Base-by-base conservation (phyloP, 257 asterid genomes). In the Cynanchum wilfordii region DNA sequence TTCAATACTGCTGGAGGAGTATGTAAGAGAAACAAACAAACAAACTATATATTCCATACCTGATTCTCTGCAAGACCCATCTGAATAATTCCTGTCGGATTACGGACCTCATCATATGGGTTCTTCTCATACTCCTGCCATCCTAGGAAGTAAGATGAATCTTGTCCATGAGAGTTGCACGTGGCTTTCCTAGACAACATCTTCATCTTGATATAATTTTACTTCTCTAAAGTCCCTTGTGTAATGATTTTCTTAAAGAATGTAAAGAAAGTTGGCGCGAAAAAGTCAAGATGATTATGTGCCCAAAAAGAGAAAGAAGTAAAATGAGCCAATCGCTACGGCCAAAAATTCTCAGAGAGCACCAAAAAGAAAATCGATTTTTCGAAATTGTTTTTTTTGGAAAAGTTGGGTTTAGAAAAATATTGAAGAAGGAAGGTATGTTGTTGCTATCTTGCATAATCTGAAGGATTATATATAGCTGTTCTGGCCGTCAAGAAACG, bases 31-130 rank as follows among this genome's bases (percentile, higher is more conserved):
- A n/a, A n/a, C n/a, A n/a, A n/a, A n/a, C n/a, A n/a, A n/a, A n/a
- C n/a, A n/a, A n/a, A n/a, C n/a, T n/a, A n/a, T n/a, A n/a, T n/a
- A 47, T 45, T 24, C 24, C 22, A 10, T 56, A 78, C 85, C 83
- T 82, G 87, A 83, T 80, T 83, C 78, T 83, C 87, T 20, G 87
- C 87, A 16, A 83, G 87, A 20, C 87, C 87, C 87, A 83, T 83
- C 80, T 80, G 87, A 68, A 83, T 83, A 16, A 83, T 80, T 58
- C 85, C 85, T 16, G 71, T 72, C 45, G 83, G 87, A 54, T 83
- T 83, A 10, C 30, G 66, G 66, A 49, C 38, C 55, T 75, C 83
- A 73, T 80, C 69, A 55, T 71, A 78, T 5, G 87, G 85, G 54
- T 83, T 80, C 45, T 83, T 83, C 85, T 83, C 81, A 42, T 83